Evolutionary conservation across 2,329 filamentous ascomycete species (phyloP).

Genomic region (Scytalidium lignicola): DNA sequence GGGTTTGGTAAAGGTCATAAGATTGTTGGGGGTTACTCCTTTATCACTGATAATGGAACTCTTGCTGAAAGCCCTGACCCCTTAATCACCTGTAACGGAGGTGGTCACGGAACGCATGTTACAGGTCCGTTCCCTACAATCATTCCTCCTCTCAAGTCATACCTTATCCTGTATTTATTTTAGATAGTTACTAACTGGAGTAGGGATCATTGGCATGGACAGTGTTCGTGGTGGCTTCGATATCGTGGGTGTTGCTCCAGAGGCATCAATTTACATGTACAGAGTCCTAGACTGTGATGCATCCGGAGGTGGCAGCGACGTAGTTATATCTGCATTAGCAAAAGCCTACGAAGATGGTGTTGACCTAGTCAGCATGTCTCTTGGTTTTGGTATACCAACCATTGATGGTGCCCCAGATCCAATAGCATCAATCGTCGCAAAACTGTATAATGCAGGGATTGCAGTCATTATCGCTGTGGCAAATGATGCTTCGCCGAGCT

Average conservation of each 20-base stretch:
- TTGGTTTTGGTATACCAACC: constrained; percentile 8
- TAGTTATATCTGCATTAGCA: constrained; percentile 15
- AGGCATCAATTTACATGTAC: constrained; percentile 18
- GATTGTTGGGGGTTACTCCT: constrained; percentile 1
- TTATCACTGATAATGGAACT: background rate
- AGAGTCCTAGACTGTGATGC: constrained; percentile 14
- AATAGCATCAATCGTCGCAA: background rate
- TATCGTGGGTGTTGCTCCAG: constrained; percentile 17
- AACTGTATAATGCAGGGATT: background rate
- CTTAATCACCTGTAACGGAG: constrained; percentile 12
- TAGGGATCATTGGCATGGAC: constrained; percentile 18
- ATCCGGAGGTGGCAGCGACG: constrained; percentile 11
- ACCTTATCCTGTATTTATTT: background rate
- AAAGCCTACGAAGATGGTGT: constrained; percentile 16
- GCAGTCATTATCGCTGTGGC: background rate
- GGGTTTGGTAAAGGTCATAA: constrained; percentile 5
- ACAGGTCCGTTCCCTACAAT: constrained; percentile 9
- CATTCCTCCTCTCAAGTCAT: too few species aligned
- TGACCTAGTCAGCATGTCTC: constrained; percentile 21
- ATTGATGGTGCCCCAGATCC: constrained; percentile 8
- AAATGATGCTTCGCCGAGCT: background rate
- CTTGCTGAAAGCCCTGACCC: constrained; percentile 10
- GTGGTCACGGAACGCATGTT: constrained; percentile 20
- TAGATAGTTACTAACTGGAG: background rate
- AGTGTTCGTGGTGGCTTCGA: constrained; percentile 7